A percentile compares a stretch with the other conserved stretches of the same genome.
Conservation (phyloP, 2,329 filamentous ascomycete genomes). For the Xylariaceae sp. region DNA sequence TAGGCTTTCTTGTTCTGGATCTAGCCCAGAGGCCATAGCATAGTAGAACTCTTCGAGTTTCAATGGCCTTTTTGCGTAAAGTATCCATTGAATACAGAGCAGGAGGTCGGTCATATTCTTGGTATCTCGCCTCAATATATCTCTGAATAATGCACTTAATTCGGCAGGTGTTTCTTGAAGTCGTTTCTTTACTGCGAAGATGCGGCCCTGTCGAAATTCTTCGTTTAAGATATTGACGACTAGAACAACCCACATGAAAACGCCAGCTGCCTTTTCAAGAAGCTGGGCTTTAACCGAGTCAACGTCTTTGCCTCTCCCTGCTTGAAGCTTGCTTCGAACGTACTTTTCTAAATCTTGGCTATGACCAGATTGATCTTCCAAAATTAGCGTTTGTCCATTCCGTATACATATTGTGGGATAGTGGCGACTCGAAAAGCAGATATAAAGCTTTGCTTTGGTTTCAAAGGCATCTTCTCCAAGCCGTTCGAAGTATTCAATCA, state of each 20-base stretch:
- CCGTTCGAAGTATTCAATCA: conserved; percentile 41
- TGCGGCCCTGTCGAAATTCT: conserved; percentile 11
- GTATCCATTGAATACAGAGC: conserved; percentile 12
- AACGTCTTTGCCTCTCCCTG: conserved; percentile 8
- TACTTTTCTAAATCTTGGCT: conserved; percentile 12
- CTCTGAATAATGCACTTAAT: conserved; percentile 10
- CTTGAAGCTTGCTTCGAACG: conserved; percentile 7
- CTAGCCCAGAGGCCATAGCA: conserved; percentile 7
- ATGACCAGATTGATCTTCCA: conserved; percentile 9
- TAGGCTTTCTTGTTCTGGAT: neutral
- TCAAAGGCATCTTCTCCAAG: conserved; percentile 29
- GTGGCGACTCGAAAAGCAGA: conserved; percentile 42
- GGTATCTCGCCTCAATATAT: conserved; percentile 9
- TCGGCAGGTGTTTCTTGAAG: conserved; percentile 10
- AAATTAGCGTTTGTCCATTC: neutral
- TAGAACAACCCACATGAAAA: conserved; percentile 16
- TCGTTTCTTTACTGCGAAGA: conserved; percentile 7
- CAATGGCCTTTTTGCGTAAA: conserved; percentile 7
- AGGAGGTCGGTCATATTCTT: conserved; percentile 11
- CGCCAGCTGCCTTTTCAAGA: conserved; percentile 11
- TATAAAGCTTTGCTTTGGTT: conserved; percentile 20
- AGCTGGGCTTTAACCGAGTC: conserved; percentile 4
- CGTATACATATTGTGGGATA: conserved; percentile 31
- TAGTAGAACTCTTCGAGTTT: conserved; percentile 8
- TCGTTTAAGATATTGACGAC: conserved; percentile 13